Base-by-base conservation (phyloP, 345 rosid genomes). In the Aegle marmelos region DNA sequence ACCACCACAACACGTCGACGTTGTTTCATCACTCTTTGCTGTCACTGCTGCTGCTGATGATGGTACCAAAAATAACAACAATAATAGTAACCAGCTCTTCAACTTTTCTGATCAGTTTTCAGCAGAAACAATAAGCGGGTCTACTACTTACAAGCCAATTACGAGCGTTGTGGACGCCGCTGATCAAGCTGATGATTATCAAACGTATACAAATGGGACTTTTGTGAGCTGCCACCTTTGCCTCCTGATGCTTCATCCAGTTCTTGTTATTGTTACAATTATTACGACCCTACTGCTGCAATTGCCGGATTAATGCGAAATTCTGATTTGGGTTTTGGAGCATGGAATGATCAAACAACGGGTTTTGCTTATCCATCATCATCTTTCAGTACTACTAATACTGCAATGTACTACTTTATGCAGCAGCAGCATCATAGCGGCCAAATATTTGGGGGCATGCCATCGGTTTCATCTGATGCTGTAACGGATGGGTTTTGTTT, bases 181-280 rank as follows among this genome's bases (percentile, higher is more conserved):
- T 14, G 80, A 24, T 76, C 89, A 80, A 45, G 37, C 70, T 61
- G 57, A 16, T 53, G 57, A 79, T 21, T 56, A 50, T 17, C 77
- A 67, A 37, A 28, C 79, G 60, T 68, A 82, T 65, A 57, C 58
- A 25, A 83, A 87, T 71, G 50, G 50, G 84, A 79, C 36, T 11
- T 45, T 45, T 83, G 82, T 54, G 95, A 90, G 80, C 95, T 94
- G 37, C 97, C 98, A 41, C 98, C 98, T 27, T 84, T 94, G 79
- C 98, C 98, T 36, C 98, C 97, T 21, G 93, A 92, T 72, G 83
- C 79, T 37, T 73, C 81, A 6, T 86, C 89, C 1, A 81, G 76
- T 61, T 84, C 91, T 2, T 83, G 72, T 66, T 85, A 77, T 72
- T 87, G 77, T 70, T 90, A 85, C 74, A 41, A 41, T 41, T 45